A percentile compares a stretch with the other conserved stretches of the same genome.
Conservation (phyloP, 2,329 filamentous ascomycete species). For the Knufia petricola region DNA sequence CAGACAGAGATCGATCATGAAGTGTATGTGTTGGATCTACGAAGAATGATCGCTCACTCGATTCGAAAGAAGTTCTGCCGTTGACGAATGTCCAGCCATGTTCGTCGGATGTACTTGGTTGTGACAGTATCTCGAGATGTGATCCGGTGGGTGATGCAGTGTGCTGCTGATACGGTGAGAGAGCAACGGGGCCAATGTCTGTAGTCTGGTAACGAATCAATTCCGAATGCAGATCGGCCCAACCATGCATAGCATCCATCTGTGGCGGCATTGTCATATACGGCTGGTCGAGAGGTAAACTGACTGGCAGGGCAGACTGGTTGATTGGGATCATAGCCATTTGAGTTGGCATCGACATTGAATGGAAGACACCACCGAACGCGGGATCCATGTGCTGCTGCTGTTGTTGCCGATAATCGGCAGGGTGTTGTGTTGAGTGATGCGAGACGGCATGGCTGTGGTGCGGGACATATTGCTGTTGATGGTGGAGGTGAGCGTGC, state of each 20-base stretch:
- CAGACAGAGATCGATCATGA: constrained; percentile 76
- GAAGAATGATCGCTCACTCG: constrained; percentile 56
- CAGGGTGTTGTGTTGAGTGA: constrained; percentile 12
- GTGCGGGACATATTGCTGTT: constrained; percentile 2
- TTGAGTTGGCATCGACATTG: constrained; percentile 37
- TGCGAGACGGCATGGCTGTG: constrained; percentile 5
- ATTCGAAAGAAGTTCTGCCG: constrained; percentile 62
- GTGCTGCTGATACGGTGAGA: constrained; percentile 35
- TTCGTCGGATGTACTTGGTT: constrained; percentile 69
- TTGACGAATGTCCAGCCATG: constrained; percentile 82
- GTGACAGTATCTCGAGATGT: constrained; percentile 75
- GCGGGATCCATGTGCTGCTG: constrained; percentile 4
- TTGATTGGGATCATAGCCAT: constrained; percentile 47
- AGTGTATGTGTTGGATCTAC: constrained; percentile 89
- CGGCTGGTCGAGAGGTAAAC: constrained; percentile 52
- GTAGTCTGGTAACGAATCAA: constrained; percentile 46
- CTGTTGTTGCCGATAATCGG: constrained; percentile 15
- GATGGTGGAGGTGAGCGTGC: constrained; percentile 2
- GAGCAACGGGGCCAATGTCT: constrained; percentile 38
- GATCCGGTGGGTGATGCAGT: constrained; percentile 64
- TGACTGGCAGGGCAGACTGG: constrained; percentile 53
- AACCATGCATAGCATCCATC: constrained; percentile 60
- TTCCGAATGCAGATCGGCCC: constrained; percentile 69
- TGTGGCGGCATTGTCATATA: constrained; percentile 46
- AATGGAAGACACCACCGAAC: constrained; percentile 46